Percentiles rank a stretch among this genome's conserved stretches.
Evolutionary conservation across 768 basidiomycete genomes (phyloP).

Genomic region (Boletus coccyginus): DNA sequence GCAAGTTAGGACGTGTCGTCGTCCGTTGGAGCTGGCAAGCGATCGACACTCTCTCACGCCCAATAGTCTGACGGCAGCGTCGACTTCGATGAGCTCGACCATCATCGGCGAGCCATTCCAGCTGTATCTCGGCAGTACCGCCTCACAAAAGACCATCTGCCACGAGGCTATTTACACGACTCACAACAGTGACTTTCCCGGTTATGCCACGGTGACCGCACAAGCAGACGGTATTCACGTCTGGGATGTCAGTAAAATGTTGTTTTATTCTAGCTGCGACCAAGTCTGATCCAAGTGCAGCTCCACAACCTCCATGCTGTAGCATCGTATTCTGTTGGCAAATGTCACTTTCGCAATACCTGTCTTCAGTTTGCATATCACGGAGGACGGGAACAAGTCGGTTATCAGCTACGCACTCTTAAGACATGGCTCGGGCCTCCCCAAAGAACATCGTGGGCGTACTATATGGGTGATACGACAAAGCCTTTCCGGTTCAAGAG

Average conservation of each 20-base stretch:
- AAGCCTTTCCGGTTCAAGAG: constrained; percentile 37
- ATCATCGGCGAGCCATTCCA: constrained; percentile 32
- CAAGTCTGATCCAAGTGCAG: constrained; percentile 35
- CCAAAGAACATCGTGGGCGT: constrained; percentile 40
- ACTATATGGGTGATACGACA: constrained; percentile 66
- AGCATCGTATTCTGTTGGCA: constrained; percentile 66
- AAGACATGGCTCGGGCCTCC: constrained; percentile 44
- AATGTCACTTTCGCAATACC: constrained; percentile 61
- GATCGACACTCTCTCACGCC: constrained; percentile 27
- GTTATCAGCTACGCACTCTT: constrained; percentile 59
- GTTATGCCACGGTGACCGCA: constrained; percentile 63
- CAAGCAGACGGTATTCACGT: constrained; percentile 77
- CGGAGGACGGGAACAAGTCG: constrained; percentile 31
- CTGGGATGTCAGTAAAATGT: constrained; percentile 53
- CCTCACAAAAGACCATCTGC: constrained; percentile 1
- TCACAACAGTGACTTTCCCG: constrained; percentile 36
- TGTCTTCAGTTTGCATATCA: constrained; percentile 43
- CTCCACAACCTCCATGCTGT: constrained; percentile 62
- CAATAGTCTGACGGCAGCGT: background rate
- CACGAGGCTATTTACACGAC: constrained; percentile 19
- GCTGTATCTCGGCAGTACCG: constrained; percentile 24
- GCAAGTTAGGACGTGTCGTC: background rate
- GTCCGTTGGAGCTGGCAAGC: background rate
- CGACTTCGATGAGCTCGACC: constrained; percentile 27
- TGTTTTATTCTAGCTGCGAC: background rate